phyloP scores from a whole-genome alignment of 257 asterid genomes.

The Solanum okadae region DNA sequence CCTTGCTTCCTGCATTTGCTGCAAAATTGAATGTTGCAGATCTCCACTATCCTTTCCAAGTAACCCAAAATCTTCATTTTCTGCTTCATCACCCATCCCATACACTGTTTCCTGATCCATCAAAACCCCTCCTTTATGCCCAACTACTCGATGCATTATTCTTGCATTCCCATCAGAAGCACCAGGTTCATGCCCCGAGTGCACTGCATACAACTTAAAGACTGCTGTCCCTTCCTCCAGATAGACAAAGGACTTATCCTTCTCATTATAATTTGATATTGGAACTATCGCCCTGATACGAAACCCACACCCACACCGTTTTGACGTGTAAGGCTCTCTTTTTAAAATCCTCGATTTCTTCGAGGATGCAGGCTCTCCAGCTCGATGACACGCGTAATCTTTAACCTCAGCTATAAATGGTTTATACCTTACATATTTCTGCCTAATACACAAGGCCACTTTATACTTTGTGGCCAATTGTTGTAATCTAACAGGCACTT shows the following conservation, averaged over 20 bases:
- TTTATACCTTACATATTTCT: conserved; percentile 88
- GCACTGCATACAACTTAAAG: conserved; percentile 89
- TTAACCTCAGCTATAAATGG: conserved; percentile 99
- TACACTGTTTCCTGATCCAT: conserved; percentile 72
- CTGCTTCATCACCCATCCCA: conserved; percentile 77
- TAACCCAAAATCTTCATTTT: conserved; percentile 60
- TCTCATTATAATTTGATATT: conserved; percentile 79
- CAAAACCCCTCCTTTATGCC: conserved; percentile 77
- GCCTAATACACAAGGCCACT: conserved; percentile 85
- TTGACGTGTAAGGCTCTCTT: conserved; percentile 82
- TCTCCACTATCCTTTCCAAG: conserved; percentile 55
- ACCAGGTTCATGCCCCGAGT: conserved; percentile 95
- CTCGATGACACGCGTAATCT: conserved; percentile 96
- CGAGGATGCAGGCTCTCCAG: conserved; percentile 86
- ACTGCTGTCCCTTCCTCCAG: conserved; percentile 97
- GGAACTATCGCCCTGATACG: conserved; percentile 94
- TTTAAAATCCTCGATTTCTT: conserved; percentile 64
- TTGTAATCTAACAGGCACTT: conserved; percentile 71
- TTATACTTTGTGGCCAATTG: conserved; percentile 87
- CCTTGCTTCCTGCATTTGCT: conserved; percentile 73
- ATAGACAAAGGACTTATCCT: conserved; percentile 87
- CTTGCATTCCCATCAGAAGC: conserved; percentile 95
- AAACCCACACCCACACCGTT: conserved; percentile 94
- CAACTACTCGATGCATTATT: conserved; percentile 90
- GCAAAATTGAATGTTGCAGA: conserved; percentile 55